Conservation (phyloP, 169 alveolate genomes). For the Cryptosporidium sp. region DNA sequence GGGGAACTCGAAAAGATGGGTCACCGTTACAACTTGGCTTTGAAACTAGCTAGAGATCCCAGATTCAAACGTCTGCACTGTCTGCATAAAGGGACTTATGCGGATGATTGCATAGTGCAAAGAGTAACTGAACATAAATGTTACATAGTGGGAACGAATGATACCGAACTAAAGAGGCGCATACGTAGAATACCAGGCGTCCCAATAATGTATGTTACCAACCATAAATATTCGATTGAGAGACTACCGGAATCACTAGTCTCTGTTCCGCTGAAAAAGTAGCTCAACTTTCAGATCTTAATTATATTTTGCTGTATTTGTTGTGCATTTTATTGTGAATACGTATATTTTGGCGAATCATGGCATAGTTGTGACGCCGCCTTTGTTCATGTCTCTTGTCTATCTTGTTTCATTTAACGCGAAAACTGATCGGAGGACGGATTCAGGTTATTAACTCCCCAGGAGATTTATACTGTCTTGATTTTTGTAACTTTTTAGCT, state of each 20-base stretch:
- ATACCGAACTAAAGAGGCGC: conserved; percentile 96
- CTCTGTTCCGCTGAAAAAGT: conserved; percentile 54
- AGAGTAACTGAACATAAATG: conserved; percentile 96
- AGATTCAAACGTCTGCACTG: conserved; percentile 95
- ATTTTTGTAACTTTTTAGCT: neutral
- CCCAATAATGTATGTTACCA: conserved; percentile 96
- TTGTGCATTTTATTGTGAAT: neutral
- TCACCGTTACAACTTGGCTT: conserved; percentile 95
- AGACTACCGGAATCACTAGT: conserved; percentile 91
- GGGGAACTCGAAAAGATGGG: conserved; percentile 99
- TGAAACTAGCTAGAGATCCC: conserved; percentile 96
- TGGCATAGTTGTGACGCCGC: conserved; percentile 8
- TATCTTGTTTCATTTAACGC: neutral
- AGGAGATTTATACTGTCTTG: neutral
- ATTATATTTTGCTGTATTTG: neutral
- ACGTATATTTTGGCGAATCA: conserved; percentile 37
- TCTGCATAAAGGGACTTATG: conserved; percentile 98
- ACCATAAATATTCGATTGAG: conserved; percentile 95
- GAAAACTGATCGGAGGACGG: neutral
- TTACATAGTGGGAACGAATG: conserved; percentile 98
- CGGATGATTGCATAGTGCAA: conserved; percentile 98
- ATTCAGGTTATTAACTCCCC: neutral
- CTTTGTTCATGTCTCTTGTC: conserved; percentile 22
- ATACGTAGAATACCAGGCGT: conserved; percentile 98
- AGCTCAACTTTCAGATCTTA: neutral